Base-by-base conservation (phyloP, 2,329 filamentous ascomycete species). In the Annulohypoxylon truncatum region DNA sequence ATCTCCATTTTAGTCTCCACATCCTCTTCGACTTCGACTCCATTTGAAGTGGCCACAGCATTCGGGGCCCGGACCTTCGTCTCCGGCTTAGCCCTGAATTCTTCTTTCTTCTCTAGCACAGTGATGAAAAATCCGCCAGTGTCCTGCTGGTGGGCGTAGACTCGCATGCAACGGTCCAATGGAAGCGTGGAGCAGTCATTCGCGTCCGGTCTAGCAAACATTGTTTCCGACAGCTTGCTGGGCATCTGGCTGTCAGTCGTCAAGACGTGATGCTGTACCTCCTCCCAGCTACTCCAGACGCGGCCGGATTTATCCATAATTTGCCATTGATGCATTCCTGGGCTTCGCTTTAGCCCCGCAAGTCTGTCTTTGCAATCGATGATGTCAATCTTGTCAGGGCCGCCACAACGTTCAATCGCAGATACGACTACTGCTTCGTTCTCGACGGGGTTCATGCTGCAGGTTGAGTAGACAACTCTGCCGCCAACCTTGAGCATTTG, bases 51-150 rank as follows among this genome's bases (percentile, higher is more conserved):
- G 38, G 68, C 61, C 7, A 58, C 44, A 26, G 55, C 70, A 42
- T 66, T 71, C 9, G 71, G 64, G n/a, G 66, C 61, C 18, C 48
- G 66, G n/a, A 69, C 26, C 74, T 85, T 87, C 58, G 86, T 85
- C 78, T 96, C 92, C 20, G 90, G 89, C 78, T 87, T 92, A 7
- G 90, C 91, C 77, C 87, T 91, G 77, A 97, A 94, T 71, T 97
- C 96, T 24, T 88, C 87, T 77, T 90, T 90, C 85, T 99, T 99
- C 82, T 97, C 92, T 15, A 99, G 82, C 0, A 97, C 94, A 0
- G 94, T 91, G 77, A 99, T 97, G 82, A 99, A 99, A 85, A 99
- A 99, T 20, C 92, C 95, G 60, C 96, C 96, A 2, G 96, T 99
- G 74, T 99, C 94, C 80, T 99, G 96, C 76, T 94, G 86, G 79